These are phyloP conservation scores for Trichoderma asperelloides DNA, from an alignment of 495 filamentous ascomycete species.

Conservation along the genomic window DNA sequence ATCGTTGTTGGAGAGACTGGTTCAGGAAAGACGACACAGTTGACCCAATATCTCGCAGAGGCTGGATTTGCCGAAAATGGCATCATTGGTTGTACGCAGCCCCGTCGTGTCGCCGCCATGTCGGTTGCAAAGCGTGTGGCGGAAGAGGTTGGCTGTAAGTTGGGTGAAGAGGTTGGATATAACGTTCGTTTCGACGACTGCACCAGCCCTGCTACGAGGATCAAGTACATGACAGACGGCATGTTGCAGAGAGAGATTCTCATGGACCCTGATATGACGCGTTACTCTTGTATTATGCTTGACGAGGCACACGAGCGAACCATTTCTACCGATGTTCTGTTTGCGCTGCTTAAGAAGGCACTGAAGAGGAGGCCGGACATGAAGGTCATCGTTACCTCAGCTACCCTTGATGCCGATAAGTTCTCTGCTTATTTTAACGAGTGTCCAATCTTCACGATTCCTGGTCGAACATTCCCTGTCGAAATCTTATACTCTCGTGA, in stretches of 20 bases:
- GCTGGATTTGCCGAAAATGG: conserved; percentile 82
- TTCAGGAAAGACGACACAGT: conserved; percentile 92
- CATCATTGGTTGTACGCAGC: conserved; percentile 95
- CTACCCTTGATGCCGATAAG: conserved; percentile 94
- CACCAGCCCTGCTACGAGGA: conserved; percentile 79
- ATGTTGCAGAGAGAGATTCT: conserved; percentile 96
- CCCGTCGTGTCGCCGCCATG: conserved; percentile 93
- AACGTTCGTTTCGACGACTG: conserved; percentile 97
- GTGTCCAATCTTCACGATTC: conserved; percentile 93
- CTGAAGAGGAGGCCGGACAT: conserved; percentile 77
- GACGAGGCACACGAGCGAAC: conserved; percentile 98
- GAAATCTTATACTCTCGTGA: conserved; percentile 91
- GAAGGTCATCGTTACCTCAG: conserved; percentile 91
- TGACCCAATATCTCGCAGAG: conserved; percentile 92
- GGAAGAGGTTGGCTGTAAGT: conserved; percentile 86
- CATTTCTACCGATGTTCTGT: conserved; percentile 91
- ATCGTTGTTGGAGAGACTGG: conserved; percentile 98
- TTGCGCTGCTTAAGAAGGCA: conserved; percentile 91
- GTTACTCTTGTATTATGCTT: conserved; percentile 95
- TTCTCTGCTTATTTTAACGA: conserved; percentile 93
- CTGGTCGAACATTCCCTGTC: conserved; percentile 88
- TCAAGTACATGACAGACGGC: conserved; percentile 99
- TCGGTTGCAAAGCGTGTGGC: conserved; percentile 94
- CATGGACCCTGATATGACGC: conserved; percentile 74
- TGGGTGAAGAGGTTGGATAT: conserved; percentile 93